A percentile compares a stretch with the other conserved stretches of the same genome.
phyloP scores from a whole-genome alignment of 805 yeast genomes.

The Barnettozyma siamensis region DNA sequence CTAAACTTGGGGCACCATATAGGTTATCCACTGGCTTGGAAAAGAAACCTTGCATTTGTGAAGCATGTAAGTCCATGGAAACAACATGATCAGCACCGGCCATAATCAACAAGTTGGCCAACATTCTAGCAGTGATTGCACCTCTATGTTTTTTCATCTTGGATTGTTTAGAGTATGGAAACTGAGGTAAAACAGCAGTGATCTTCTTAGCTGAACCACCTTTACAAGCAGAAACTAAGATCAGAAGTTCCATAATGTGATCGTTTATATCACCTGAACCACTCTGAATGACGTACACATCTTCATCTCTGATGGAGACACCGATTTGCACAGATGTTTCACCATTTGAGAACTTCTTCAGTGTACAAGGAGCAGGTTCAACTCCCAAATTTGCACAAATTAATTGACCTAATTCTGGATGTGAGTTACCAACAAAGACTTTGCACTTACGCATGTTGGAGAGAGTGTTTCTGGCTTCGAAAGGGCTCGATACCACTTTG shows the following conservation, averaged over 20 bases:
- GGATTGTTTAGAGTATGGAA: conserved; percentile 94
- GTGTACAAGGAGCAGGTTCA: conserved; percentile 87
- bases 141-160: conserved; percentile 99
- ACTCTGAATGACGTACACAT: conserved; percentile 87
- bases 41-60: conserved; percentile 99
- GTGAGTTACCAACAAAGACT: conserved; percentile 94
- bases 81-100: conserved; percentile 99
- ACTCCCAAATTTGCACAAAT: conserved; percentile 91
- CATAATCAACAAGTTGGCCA: conserved; percentile 90
- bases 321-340: conserved; percentile 97
- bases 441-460: conserved; percentile 87
- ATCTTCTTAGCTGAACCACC: conserved; percentile 98
- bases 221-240: conserved; percentile 89
- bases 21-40: conserved; percentile 95
- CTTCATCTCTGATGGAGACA: conserved; percentile 93
- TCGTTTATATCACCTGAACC: conserved; percentile 87
- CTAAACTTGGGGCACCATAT: conserved; percentile 94
- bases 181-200: conserved; percentile 94
- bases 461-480: neutral
- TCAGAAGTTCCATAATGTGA: conserved; percentile 92
- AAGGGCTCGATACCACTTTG: conserved; percentile 1
- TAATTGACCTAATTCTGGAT: conserved; percentile 86
- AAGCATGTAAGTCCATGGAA: conserved; percentile 92
- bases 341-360: conserved; percentile 92
- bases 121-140: conserved; percentile 97